Evolutionary conservation across 139 green algal species (phyloP).

Genomic region (Marvania coccoides): DNA sequence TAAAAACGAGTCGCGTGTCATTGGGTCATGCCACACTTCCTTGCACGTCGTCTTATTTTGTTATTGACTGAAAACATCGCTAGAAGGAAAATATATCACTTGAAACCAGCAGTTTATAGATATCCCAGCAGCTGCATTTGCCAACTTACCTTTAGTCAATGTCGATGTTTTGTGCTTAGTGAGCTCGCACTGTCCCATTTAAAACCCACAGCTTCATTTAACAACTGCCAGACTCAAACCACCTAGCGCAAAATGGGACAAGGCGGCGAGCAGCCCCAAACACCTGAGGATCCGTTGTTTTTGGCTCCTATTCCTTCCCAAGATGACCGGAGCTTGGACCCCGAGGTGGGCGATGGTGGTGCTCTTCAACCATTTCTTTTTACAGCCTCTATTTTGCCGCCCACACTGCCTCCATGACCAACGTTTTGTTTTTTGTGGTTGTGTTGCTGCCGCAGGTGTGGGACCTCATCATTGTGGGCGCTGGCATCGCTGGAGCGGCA

Average conservation of each 20-base stretch:
- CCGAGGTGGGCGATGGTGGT: conserved; percentile 5
- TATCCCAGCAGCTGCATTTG: no score
- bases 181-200: no score
- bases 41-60: no score
- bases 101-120: no score
- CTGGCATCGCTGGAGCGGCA: conserved; percentile 79
- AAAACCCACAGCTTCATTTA: not conserved
- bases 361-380: not conserved
- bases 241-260: not conserved
- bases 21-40: no score
- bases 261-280: not conserved
- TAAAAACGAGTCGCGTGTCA: no score
- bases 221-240: not conserved
- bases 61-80: no score
- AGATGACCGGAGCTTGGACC: conserved; percentile 19
- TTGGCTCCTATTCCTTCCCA: conserved; percentile 18
- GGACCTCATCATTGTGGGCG: conserved; percentile 92
- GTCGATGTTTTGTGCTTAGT: no score
- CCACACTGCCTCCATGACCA: not conserved
- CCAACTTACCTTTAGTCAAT: no score
- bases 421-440: not conserved
- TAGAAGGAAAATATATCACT: no score
- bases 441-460: no score
- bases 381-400: not conserved
- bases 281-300: conserved; percentile 19